Base-by-base conservation (phyloP, 2,329 filamentous ascomycete species). In the Colletotrichum sp. region DNA sequence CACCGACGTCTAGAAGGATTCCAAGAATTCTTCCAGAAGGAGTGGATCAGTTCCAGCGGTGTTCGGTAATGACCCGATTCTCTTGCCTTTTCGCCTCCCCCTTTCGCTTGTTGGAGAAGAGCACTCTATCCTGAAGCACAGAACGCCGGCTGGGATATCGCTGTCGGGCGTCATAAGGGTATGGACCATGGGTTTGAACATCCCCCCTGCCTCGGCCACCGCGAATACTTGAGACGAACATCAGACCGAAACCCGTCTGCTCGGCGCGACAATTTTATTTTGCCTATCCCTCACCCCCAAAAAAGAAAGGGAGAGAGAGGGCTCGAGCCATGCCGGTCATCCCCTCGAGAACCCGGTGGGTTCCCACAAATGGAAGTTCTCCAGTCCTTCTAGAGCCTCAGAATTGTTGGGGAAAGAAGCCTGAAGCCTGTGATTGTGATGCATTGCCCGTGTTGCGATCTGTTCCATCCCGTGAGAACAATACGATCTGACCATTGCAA, bases 181-280 rank as follows among this genome's bases (percentile, higher is more conserved):
- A 26, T 36, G 24, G 32, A 64, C 67, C 67, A 34, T 34, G 26
- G 21, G 13, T 9, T 24, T 61, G 26, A n/a, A 30, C 26, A 8
- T 60, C 8, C 30, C 21, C 32, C 52, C 13, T 43, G 30, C 59
- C 26, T 75, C 73, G 69, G 69, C 28, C 30, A 64, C 39, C 10
- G 69, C 73, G 73, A 75, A 52, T 43, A 66, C 65, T 36, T 67
- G 43, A 57, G 43, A 67, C 28, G 60, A 74, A 75, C 36, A 75
- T 75, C 73, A 75, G 69, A 75, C 73, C 57, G 63, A 67, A 72
- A 67, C 73, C 73, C 34, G 43, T 48, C 43, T 55, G 63, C 39
- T 55, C 63, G 59, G 57, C 15, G 61, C 39, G 39, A 72, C 61
- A 66, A 66, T 66, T 61, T 15, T 24, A 15, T 57, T 57, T 57